phyloP scores from a whole-genome alignment of 2,329 filamentous ascomycete species.

The Pyrenophora graminea region DNA sequence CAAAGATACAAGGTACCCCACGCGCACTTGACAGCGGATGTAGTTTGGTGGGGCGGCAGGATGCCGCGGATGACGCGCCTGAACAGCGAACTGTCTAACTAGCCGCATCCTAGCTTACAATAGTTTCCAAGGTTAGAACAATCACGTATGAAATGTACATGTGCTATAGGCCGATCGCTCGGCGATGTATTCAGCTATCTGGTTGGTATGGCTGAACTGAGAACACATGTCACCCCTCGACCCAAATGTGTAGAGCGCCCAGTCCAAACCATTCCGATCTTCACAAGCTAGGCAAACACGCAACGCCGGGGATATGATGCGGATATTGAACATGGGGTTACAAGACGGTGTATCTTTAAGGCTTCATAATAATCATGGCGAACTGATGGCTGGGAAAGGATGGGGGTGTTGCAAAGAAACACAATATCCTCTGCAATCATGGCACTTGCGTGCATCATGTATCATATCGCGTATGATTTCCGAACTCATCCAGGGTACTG shows the following conservation, averaged over 20 bases:
- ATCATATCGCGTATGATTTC: constrained; percentile 32
- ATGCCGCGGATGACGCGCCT: constrained; percentile 21
- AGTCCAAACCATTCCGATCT: constrained; percentile 28
- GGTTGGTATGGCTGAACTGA: constrained; percentile 23
- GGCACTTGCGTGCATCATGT: constrained; percentile 30
- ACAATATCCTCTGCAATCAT: constrained; percentile 19
- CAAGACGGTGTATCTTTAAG: constrained; percentile 50
- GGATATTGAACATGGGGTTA: constrained; percentile 42
- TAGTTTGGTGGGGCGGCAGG: constrained; percentile 10
- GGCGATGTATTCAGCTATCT: constrained; percentile 34
- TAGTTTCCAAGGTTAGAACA: background rate
- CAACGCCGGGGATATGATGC: constrained; percentile 51
- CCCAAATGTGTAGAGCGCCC: constrained; percentile 20
- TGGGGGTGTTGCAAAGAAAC: constrained; percentile 30
- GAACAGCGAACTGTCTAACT: background rate
- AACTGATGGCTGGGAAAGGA: constrained; percentile 29
- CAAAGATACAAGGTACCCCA: constrained; percentile 11
- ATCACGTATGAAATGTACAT: background rate
- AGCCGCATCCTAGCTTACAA: constrained; percentile 1
- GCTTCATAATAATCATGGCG: constrained; percentile 44
- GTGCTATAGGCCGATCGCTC: constrained; percentile 21
- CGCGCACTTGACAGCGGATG: constrained; percentile 12
- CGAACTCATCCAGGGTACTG: constrained; percentile 16
- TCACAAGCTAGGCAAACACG: constrained; percentile 36
- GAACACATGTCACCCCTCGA: constrained; percentile 19